A percentile compares a stretch with the other conserved stretches of the same genome.
These are phyloP conservation scores for Cyclotella kingstonii DNA, from an alignment of 108 stramenopile species.

Conservation along the genomic window DNA sequence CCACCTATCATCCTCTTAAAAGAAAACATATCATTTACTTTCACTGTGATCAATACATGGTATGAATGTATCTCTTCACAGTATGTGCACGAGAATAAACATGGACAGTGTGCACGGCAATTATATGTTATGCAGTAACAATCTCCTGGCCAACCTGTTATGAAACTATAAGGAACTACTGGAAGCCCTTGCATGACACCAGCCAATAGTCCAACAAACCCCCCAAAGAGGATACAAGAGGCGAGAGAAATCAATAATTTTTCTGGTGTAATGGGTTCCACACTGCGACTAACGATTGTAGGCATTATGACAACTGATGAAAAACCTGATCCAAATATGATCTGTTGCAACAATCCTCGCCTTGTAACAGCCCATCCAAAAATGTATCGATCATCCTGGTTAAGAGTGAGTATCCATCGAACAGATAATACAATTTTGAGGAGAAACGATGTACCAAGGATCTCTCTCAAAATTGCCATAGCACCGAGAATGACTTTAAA, in stretches of 20 bases:
- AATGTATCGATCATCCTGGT: conserved; percentile 19
- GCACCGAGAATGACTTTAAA: conserved; percentile 8
- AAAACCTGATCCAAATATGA: conserved; percentile 15
- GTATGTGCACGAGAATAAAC: conserved; percentile 31
- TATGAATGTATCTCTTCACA: conserved; percentile 37
- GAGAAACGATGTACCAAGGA: conserved; percentile 20
- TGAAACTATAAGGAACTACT: conserved; percentile 11
- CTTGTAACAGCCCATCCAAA: conserved; percentile 29
- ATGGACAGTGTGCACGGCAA: conserved; percentile 28
- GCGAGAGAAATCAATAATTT: conserved; percentile 3
- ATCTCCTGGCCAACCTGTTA: conserved; percentile 21
- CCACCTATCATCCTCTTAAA: conserved; percentile 25
- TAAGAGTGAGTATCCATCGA: conserved; percentile 18
- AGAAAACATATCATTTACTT: conserved; percentile 23
- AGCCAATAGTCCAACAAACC: conserved; percentile 15
- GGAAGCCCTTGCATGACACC: conserved; percentile 36
- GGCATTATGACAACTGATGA: conserved; percentile 6
- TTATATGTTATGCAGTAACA: conserved; percentile 28
- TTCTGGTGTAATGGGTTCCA: neutral
- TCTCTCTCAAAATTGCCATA: conserved; percentile 34
- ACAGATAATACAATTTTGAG: conserved; percentile 12
- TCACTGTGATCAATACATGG: conserved; percentile 19
- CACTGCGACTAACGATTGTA: conserved; percentile 16
- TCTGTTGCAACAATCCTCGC: conserved; percentile 29
- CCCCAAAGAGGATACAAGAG: conserved; percentile 18